These are phyloP conservation scores for Nadsonia starkeyi-henricii DNA, from an alignment of 1,139 yeast species.

Conservation along the genomic window DNA sequence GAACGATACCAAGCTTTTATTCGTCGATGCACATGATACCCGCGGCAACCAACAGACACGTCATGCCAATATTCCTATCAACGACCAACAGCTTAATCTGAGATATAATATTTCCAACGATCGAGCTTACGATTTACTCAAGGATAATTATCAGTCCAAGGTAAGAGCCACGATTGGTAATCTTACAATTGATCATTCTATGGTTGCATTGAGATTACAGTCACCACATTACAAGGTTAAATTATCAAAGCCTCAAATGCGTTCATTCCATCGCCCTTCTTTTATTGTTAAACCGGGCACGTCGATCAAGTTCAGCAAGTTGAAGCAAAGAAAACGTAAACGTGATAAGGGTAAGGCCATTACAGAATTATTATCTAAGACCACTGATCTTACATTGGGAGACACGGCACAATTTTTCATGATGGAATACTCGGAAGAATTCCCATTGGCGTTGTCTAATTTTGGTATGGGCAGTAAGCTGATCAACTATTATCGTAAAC, in stretches of 20 bases:
- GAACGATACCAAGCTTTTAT: slow-evolving; percentile 73
- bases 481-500: slow-evolving; percentile 84
- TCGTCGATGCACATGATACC: slow-evolving; percentile 31
- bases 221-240: slow-evolving; percentile 83
- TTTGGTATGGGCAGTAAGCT: slow-evolving; percentile 95
- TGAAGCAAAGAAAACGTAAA: slow-evolving; percentile 74
- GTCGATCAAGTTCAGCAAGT: slow-evolving; percentile 56
- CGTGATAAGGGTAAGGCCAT: slow-evolving; percentile 77
- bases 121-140: slow-evolving; percentile 65
- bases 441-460: slow-evolving; percentile 68
- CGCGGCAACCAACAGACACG: slow-evolving; percentile 7
- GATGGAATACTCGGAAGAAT: slow-evolving; percentile 84
- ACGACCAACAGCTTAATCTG: slow-evolving; percentile 34
- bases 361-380: slow-evolving; percentile 53
- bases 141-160: slow-evolving; percentile 79
- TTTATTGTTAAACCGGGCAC: slow-evolving; percentile 72
- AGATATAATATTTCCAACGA: slow-evolving; percentile 83
- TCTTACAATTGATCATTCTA: slow-evolving; percentile 78
- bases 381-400: slow-evolving; percentile 68
- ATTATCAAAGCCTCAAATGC: slow-evolving; percentile 50
- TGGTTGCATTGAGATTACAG: slow-evolving; percentile 77
- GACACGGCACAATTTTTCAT: slow-evolving; percentile 69
- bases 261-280: slow-evolving; percentile 70
- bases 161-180: slow-evolving; percentile 90
- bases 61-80: slow-evolving; percentile 29